phyloP scores from a whole-genome alignment of 2,329 filamentous ascomycete genomes.

The Epichloe aotearoae region DNA sequence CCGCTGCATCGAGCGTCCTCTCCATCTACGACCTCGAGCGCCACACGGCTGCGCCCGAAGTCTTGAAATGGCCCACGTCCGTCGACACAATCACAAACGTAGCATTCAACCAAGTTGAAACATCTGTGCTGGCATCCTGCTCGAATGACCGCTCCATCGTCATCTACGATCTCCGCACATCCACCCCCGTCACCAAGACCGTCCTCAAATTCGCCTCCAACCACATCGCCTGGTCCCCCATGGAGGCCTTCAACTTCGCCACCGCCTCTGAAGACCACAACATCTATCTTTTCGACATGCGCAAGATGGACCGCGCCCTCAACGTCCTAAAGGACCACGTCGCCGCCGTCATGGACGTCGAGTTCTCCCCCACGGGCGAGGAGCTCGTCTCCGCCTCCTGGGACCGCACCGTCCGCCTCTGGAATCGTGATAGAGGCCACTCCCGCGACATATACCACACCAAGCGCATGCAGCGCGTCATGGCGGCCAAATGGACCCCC shows the following conservation, averaged over 20 bases:
- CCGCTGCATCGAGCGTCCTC: constrained; percentile 62
- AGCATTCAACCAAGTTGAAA: constrained; percentile 88
- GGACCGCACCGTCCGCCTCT: constrained; percentile 73
- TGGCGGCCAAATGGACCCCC: constrained; percentile 71
- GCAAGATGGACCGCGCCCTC: constrained; percentile 73
- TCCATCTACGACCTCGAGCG: constrained; percentile 81
- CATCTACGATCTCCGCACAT: constrained; percentile 84
- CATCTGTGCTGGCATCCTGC: constrained; percentile 74
- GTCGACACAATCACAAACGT: constrained; percentile 83
- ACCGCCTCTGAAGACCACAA: constrained; percentile 93
- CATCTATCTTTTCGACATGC: constrained; percentile 78
- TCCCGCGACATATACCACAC: constrained; percentile 93
- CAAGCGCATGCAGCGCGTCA: constrained; percentile 93
- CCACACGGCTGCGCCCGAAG: constrained; percentile 68
- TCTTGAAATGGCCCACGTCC: constrained; percentile 73
- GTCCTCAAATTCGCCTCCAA: constrained; percentile 75
- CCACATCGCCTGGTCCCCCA: constrained; percentile 82
- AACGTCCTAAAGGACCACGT: constrained; percentile 89
- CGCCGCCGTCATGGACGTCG: constrained; percentile 85
- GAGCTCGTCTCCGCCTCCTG: constrained; percentile 85
- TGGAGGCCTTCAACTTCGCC: constrained; percentile 93
- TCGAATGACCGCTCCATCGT: constrained; percentile 78
- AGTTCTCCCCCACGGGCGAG: constrained; percentile 88
- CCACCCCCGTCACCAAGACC: constrained; percentile 68
- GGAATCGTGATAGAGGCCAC: constrained; percentile 67